Evolutionary conservation across 352 stramenopile genomes (phyloP), one percentile per base, ranked within the genome.

Genomic region (Saprolegnia parasitica): DNA sequence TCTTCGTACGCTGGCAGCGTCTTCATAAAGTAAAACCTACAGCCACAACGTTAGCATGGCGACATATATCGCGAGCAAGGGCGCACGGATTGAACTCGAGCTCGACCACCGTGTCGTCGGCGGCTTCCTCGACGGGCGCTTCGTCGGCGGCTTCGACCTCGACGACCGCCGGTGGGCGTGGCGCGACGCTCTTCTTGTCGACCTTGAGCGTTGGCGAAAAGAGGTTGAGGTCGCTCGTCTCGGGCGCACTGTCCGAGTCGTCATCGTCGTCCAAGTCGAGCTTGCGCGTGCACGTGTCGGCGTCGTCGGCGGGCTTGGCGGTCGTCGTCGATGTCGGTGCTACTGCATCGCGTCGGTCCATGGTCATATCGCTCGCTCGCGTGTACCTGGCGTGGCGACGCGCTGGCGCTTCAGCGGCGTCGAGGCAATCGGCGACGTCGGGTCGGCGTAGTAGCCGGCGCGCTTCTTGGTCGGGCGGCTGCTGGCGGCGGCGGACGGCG

Each of bases 21-120:
- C 70, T 94, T 94, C 76, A 94, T 94, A 66, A 94, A 94, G 56
- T 82, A 90, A 61, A 92, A 94, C 5, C 86, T 93, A 67, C n/a
- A 65, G 29, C 47, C 29, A 63, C 24, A 21, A 24, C 15, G n/a
- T 23, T 10, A 47, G 32, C 13, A 42, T 18, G 39, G 50, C 20
- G 42, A 65, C 1, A 21, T 9, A 20, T 5, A 24, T 32, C 15
- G 40, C 8, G 46, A 13, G 35, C 20, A 39, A 68, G n/a, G n/a
- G 80, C 80, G 66, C 76, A 93, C 86, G 86, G 86, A 24, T 94
- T 91, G 73, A 94, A 94, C 56, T 91, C 86, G 23, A 81, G 78
- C 5, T 91, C 83, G 26, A 32, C 60, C 4, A 68, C 65, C 2
- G 76, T 71, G 6, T 86, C 74, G 1, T 77, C 65, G 3, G 80